These are phyloP conservation scores for Ganoderma lingzhi DNA, from an alignment of 1,284 basidiomycete species.

Conservation along the genomic window DNA sequence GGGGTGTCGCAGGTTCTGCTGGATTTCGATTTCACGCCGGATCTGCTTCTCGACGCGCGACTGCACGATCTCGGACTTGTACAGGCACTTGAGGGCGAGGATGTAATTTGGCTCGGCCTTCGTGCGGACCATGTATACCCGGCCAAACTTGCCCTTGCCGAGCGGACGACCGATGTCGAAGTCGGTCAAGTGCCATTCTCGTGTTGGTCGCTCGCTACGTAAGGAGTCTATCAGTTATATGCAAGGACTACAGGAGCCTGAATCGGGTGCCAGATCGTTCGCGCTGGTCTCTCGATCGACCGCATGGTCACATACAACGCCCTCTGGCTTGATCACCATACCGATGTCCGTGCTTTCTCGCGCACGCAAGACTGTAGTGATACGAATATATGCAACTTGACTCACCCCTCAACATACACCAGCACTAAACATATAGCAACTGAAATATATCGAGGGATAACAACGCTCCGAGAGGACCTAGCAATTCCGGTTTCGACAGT, in stretches of 20 bases:
- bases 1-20: constrained; percentile 96
- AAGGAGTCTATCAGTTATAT: background rate
- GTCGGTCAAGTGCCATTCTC: constrained; percentile 85
- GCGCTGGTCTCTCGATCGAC: background rate
- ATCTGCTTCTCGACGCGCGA: constrained; percentile 93
- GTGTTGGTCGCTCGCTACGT: constrained; percentile 69
- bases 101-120: constrained; percentile 90
- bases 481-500: background rate
- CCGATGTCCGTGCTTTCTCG: background rate
- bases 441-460: background rate
- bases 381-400: background rate
- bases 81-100: constrained; percentile 95
- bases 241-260: background rate
- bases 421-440: background rate
- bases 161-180: constrained; percentile 97
- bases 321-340: background rate
- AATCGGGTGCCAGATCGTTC: background rate
- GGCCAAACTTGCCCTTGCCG: constrained; percentile 98
- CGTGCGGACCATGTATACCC: constrained; percentile 98
- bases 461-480: background rate
- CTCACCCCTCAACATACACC: background rate
- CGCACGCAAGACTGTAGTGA: background rate
- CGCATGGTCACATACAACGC: background rate
- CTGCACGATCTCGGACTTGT: constrained; percentile 95
- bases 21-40: constrained; percentile 97